Percentiles rank a stretch among this genome's conserved stretches.
These are phyloP conservation scores for Fusarium chlamydosporum DNA, from an alignment of 2,329 filamentous ascomycete species.

Conservation along the genomic window DNA sequence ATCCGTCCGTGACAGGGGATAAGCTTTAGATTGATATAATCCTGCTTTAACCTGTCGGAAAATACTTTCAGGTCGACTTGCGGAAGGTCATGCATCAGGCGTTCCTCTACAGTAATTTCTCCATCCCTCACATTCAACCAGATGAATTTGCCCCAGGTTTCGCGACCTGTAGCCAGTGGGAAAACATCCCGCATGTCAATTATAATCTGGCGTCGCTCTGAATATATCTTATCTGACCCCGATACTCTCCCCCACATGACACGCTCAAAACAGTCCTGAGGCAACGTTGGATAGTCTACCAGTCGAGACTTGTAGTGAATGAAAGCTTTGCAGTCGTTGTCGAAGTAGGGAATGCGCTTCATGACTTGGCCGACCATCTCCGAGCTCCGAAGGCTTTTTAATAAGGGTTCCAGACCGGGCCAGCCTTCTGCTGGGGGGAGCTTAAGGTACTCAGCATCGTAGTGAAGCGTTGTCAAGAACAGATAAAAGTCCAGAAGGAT, in stretches of 20 bases:
- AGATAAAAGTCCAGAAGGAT: slow-evolving; percentile 12
- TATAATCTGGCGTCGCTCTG: neutral
- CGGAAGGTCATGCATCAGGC: neutral
- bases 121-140: neutral
- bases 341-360: slow-evolving; percentile 8
- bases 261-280: neutral
- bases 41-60: neutral
- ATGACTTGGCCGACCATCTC: slow-evolving; percentile 3
- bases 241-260: neutral
- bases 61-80: slow-evolving; percentile 4
- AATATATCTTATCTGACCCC: neutral
- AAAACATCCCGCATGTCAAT: neutral
- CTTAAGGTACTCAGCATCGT: slow-evolving; percentile 8
- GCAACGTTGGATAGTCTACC: slow-evolving; percentile 5
- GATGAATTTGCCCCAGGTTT: neutral
- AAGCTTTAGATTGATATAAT: neutral
- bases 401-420: slow-evolving; percentile 1
- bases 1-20: slow-evolving; percentile 5
- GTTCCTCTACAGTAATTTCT: neutral
- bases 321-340: slow-evolving; percentile 1
- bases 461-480: slow-evolving; percentile 13
- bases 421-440: slow-evolving; percentile 7
- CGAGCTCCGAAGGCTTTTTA: neutral
- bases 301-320: slow-evolving; percentile 16
- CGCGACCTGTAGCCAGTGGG: neutral